These are phyloP conservation scores for Amoeboradix gromovi DNA, from an alignment of 371 early-diverging fungal genomes.

Conservation along the genomic window DNA sequence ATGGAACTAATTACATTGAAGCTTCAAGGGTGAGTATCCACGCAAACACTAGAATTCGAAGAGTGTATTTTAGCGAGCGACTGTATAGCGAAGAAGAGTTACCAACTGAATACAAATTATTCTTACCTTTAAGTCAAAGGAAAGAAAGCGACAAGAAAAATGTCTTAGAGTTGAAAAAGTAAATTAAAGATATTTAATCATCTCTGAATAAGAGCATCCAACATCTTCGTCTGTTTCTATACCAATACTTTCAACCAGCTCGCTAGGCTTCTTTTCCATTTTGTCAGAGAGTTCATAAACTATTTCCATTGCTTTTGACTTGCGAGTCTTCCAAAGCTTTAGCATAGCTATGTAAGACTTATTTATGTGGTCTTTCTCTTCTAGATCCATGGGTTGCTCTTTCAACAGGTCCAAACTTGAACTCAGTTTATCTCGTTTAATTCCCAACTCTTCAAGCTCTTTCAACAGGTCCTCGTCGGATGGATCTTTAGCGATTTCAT, in stretches of 20 bases:
- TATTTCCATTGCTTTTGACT: neutral
- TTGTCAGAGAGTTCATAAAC: neutral
- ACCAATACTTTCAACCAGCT: neutral
- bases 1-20: constrained; percentile 62
- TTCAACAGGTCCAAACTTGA: neutral
- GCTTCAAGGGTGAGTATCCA: constrained; percentile 59
- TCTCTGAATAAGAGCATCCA: neutral
- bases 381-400: neutral
- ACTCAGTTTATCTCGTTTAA: neutral
- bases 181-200: neutral
- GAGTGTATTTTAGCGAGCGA: constrained; percentile 67
- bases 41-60: constrained; percentile 57
- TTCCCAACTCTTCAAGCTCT: neutral
- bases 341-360: neutral
- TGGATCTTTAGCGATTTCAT: neutral
- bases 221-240: neutral
- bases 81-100: constrained; percentile 64
- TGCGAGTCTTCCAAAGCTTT: neutral
- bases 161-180: neutral
- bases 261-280: neutral
- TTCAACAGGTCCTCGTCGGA: neutral
- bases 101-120: constrained; percentile 47
- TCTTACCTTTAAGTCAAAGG: constrained; percentile 15
- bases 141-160: neutral
- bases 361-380: neutral